Base-by-base conservation (phyloP, 2,329 filamentous ascomycete species). In the Cadophora malorum region DNA sequence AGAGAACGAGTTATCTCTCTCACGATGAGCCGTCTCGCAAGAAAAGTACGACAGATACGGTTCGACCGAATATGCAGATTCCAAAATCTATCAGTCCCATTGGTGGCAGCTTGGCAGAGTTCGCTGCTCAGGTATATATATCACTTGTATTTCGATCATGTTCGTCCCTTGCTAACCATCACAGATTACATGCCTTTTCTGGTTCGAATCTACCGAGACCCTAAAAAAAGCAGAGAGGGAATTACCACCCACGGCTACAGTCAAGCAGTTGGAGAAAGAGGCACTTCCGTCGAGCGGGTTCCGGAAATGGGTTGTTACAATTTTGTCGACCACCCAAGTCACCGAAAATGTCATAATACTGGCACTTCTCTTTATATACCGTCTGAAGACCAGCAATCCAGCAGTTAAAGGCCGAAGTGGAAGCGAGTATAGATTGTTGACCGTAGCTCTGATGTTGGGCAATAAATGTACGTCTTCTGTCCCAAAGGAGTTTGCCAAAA, bases 141-240 rank as follows among this genome's bases (percentile, higher is more conserved):
- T 78, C 47, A 7, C 10, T 49, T 60, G 16, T 53, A n/a, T 33
- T 50, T 53, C 19, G 25, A 35, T 59, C 31, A 33, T 0, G 55
- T 31, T 31, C 53, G 58, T 19, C 55, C 38, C 25, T 33, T 58
- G 66, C 72, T 77, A 64, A 78, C 50, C 61, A 66, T 62, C 55
- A 2, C 75, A 97, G 92, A 92, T 98, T 80, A 97, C 95, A 14
- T 97, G 95, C 77, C 85, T 99, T 16, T 97, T 98, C 81, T 98
- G 96, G 95, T 98, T 98, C 78, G 94, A 98, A 80, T 91, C 91
- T 19, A 91, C 92, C 53, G 86, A 91, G n/a, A 91, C 91, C 25
- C 82, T 98, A 19, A 87, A 91, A 73, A 85, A 88, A 67, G 92
- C 94, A 47, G 91, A 94, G 77, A 79, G 80, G 77, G 81, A 70